phyloP scores from a whole-genome alignment of 1,284 basidiomycete species.

The Anthracocystis walkeri region DNA sequence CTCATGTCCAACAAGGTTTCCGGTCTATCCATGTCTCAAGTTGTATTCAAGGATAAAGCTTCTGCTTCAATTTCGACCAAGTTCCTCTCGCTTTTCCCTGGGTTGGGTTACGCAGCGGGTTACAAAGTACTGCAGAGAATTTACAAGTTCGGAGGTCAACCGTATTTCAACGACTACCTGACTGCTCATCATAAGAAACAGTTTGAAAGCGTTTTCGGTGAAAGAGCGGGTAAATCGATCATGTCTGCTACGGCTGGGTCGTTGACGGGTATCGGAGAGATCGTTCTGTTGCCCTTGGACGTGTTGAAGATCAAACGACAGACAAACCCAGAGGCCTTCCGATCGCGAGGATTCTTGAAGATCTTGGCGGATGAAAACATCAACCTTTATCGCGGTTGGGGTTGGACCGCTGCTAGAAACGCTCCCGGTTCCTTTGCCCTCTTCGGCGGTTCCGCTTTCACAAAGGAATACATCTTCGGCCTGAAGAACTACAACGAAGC shows the following conservation, averaged over 20 bases:
- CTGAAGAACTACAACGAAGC: constrained; percentile 90
- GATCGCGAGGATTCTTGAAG: constrained; percentile 80
- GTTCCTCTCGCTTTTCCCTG: constrained; percentile 92
- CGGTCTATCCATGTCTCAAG: constrained; percentile 73
- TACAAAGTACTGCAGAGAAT: constrained; percentile 79
- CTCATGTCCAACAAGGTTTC: constrained; percentile 86
- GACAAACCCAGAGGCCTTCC: constrained; percentile 67
- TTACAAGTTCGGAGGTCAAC: constrained; percentile 94
- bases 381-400: constrained; percentile 94
- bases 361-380: constrained; percentile 92
- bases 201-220: constrained; percentile 89
- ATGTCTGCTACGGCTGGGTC: constrained; percentile 91
- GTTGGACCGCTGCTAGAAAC: constrained; percentile 98
- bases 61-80: constrained; percentile 76
- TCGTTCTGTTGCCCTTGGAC: constrained; percentile 92
- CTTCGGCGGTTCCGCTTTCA: constrained; percentile 93
- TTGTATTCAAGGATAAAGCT: constrained; percentile 90
- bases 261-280: constrained; percentile 82
- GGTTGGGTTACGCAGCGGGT: constrained; percentile 88
- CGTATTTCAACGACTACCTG: constrained; percentile 95
- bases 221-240: constrained; percentile 93
- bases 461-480: constrained; percentile 92
- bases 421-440: constrained; percentile 91
- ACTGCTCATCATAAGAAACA: constrained; percentile 79
- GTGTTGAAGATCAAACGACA: constrained; percentile 95